Base-by-base conservation (phyloP, 2,329 filamentous ascomycete species). In the Microsporum ferrugineum region DNA sequence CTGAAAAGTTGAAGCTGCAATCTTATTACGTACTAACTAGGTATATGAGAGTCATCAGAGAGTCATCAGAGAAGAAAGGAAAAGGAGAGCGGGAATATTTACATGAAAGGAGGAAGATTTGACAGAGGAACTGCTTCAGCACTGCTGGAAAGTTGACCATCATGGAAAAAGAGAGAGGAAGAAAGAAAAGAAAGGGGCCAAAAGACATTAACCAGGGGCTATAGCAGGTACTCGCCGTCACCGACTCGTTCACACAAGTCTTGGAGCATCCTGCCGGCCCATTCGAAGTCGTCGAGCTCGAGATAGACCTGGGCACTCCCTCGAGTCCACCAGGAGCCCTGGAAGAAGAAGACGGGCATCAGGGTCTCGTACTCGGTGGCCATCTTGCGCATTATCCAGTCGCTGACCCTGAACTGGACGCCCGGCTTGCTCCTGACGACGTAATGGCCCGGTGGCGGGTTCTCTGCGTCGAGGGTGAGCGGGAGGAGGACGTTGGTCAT, bases 241-340 rank as follows among this genome's bases (percentile, higher is more conserved):
- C 73, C 74, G 36, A 81, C 80, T 66, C 79, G 74, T 47, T 77
- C 76, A 68, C 81, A 84, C 3, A 88, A 66, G 36, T 77, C 75
- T 69, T 82, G 80, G 68, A 94, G 71, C 7, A 81, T 75, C 58
- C 77, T 70, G 0, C 80, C 88, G 2, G 81, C 80, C 82, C 83
- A 88, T 70, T 87, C 82, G 69, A 94, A 96, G 72, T 96, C 91
- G 10, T 79, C 79, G 65, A 86, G 71, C 31, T 89, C 89, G n/a
- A 96, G 74, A 70, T 92, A 97, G 0, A 94, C 81, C 78, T 96
- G 90, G 12, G 83, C 89, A 69, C 87, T 91, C 57, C 95, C 68
- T 57, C 92, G 78, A 0, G 81, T 78, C 88, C 88, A 96, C 71
- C 85, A 82, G 60, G 79, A 78, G 0, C 80, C 81, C 0, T 75